Conservation (phyloP, 1,284 basidiomycete species). For the Fistulina hepatica region DNA sequence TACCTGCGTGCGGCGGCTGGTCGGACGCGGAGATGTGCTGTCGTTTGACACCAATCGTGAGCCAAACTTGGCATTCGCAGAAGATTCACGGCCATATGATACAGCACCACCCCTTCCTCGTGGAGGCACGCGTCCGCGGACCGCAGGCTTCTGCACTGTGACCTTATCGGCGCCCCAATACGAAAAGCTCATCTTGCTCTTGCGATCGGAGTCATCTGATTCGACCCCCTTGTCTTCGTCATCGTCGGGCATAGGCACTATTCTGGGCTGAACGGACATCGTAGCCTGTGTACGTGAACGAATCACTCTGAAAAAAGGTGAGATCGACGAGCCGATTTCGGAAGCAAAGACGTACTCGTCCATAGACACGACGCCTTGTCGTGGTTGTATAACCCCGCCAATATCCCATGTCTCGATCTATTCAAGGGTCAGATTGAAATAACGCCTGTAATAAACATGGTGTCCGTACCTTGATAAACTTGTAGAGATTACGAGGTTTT, state of each 20-base stretch:
- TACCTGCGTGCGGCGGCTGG: constrained; percentile 33
- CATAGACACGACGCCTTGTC: constrained; percentile 70
- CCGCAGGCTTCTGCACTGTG: constrained; percentile 66
- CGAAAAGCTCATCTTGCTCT: constrained; percentile 85
- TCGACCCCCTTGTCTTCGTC: constrained; percentile 47
- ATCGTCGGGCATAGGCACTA: constrained; percentile 62
- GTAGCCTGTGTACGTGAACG: constrained; percentile 53
- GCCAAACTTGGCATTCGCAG: constrained; percentile 79
- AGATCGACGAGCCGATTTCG: constrained; percentile 10
- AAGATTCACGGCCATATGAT: constrained; percentile 66
- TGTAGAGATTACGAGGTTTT: constrained; percentile 84
- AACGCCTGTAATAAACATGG: constrained; percentile 5
- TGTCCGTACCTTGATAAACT: constrained; percentile 61
- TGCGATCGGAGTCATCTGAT: constrained; percentile 76
- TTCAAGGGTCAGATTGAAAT: constrained; percentile 6
- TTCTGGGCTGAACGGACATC: constrained; percentile 43
- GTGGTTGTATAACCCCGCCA: constrained; percentile 57
- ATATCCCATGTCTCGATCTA: constrained; percentile 88
- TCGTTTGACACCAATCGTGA: constrained; percentile 55
- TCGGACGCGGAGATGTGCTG: constrained; percentile 35
- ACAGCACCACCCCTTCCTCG: no score
- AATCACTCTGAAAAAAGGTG: constrained; percentile 40
- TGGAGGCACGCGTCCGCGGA: constrained; percentile 37
- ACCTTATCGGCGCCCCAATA: constrained; percentile 85
- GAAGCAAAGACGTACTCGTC: constrained; percentile 56